Percentiles rank a stretch among this genome's conserved stretches.
Evolutionary conservation across 179 eudicot species (phyloP).

Genomic region (Silene coronaria): DNA sequence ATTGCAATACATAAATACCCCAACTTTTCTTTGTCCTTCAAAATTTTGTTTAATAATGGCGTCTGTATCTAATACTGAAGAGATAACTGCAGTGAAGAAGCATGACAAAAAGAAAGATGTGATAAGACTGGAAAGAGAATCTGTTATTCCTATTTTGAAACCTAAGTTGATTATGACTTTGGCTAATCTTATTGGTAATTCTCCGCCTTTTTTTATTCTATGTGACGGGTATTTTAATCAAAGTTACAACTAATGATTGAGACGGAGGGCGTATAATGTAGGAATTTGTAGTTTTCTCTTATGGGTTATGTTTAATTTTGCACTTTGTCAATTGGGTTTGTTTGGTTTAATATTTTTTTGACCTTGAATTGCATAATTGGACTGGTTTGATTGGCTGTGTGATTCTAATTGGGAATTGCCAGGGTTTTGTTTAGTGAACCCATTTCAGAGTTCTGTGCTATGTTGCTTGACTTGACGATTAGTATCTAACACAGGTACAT

Average conservation of each 20-base stretch:
- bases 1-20: too few species aligned
- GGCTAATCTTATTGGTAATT: conserved; percentile 48
- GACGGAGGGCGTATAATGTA: too few species aligned
- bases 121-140: conserved; percentile 42
- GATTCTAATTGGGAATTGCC: neutral
- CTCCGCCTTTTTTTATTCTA: neutral
- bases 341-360: neutral
- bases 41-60: conserved; percentile 2
- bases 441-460: neutral
- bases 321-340: neutral
- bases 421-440: neutral
- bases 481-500: neutral
- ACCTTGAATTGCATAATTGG: neutral
- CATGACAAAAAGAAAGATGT: conserved; percentile 32
- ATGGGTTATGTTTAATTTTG: conserved; percentile 10
- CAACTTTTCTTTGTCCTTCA: neutral
- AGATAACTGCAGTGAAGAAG: neutral
- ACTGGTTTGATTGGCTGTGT: neutral
- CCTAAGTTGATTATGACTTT: conserved; percentile 44
- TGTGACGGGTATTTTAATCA: neutral
- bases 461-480: neutral
- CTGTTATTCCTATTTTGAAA: conserved; percentile 43
- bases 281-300: neutral
- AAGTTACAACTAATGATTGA: too few species aligned
- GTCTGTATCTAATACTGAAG: neutral